A percentile compares a stretch with the other conserved stretches of the same genome.
Evolutionary conservation across 176 grass and related monocot species (phyloP).

Genomic region (Hyparrhenia diplandra): DNA sequence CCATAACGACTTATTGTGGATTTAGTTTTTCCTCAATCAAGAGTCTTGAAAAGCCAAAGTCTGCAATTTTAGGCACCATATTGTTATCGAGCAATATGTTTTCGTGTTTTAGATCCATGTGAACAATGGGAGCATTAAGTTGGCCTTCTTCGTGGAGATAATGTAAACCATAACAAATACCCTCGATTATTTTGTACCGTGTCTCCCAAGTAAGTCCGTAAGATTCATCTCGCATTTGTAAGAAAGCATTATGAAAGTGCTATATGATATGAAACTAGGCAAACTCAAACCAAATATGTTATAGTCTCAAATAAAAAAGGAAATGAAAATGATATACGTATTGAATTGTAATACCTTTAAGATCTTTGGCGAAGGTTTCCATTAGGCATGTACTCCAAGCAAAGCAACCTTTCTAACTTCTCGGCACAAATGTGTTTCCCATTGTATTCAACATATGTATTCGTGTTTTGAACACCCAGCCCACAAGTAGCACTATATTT

Average conservation of each 20-base stretch:
- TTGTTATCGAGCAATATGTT: not conserved
- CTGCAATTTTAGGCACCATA: constrained; percentile 9
- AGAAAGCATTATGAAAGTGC: not conserved
- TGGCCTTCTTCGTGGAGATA: not conserved
- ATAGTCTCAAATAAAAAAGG: not conserved
- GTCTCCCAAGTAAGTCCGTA: not conserved
- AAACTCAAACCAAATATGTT: not conserved
- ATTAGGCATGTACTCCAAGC: not conserved
- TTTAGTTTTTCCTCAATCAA: no score
- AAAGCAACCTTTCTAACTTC: constrained; percentile 1
- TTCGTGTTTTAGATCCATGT: constrained; percentile 1
- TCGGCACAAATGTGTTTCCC: not conserved
- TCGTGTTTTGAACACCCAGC: not conserved
- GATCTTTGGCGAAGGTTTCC: not conserved
- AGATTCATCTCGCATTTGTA: not conserved
- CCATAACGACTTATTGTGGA: no score
- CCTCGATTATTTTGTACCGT: not conserved
- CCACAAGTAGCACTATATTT: constrained; percentile 6
- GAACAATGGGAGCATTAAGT: not conserved
- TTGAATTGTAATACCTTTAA: not conserved
- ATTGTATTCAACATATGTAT: not conserved
- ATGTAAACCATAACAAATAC: constrained; percentile 5
- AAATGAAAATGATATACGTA: not conserved
- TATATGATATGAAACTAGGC: not conserved
- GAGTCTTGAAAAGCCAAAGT: no score